Evolutionary conservation across 805 yeast species (phyloP).

Genomic region (Monosporozyma aerobia): DNA sequence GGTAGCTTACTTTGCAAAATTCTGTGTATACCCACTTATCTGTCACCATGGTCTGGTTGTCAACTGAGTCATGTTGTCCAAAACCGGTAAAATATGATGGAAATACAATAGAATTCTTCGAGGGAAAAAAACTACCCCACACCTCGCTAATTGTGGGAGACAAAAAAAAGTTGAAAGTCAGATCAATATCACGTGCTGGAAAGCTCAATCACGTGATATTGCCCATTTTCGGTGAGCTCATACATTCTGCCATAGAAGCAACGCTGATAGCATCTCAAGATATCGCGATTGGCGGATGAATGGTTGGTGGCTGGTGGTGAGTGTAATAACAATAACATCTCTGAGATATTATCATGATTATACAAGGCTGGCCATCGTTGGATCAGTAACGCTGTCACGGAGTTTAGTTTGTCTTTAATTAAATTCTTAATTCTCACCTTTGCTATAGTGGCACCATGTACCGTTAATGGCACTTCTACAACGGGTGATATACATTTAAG

Average conservation of each 20-base stretch:
- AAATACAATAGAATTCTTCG: not conserved
- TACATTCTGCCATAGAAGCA: not conserved
- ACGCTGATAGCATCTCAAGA: not conserved
- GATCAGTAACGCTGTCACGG: not conserved
- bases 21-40: not conserved
- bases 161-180: not conserved
- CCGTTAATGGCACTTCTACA: constrained; percentile 4
- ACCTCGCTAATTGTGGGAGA: not conserved
- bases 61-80: not conserved
- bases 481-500: constrained; percentile 1
- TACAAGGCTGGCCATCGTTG: constrained; percentile 1
- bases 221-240: no score
- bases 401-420: not conserved
- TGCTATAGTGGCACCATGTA: constrained; percentile 3
- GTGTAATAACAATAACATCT: not conserved
- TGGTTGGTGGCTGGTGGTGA: not conserved
- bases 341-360: not conserved
- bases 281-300: not conserved
- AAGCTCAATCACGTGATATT: not conserved
- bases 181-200: constrained; percentile 1
- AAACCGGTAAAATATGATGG: not conserved
- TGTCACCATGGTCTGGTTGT: not conserved
- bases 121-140: not conserved
- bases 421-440: constrained; percentile 1
- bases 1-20: not conserved